phyloP scores from a whole-genome alignment of 208 protist genomes.

The Entamoeba histolytica region DNA sequence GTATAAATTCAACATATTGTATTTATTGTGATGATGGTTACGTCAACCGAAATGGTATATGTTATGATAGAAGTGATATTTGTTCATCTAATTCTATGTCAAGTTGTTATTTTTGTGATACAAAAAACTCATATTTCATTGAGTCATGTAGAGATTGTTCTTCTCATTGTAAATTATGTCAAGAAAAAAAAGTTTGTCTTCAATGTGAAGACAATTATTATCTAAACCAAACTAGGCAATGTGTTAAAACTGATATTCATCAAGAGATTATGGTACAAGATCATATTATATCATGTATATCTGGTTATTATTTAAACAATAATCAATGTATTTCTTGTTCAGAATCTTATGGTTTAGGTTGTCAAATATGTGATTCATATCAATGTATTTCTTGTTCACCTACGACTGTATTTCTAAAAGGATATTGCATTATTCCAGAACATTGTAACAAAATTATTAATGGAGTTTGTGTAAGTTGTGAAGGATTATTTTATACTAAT shows the following conservation, averaged over 20 bases:
- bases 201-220: too few species aligned
- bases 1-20: background rate
- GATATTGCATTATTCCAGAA: background rate
- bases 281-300: background rate
- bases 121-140: too few species aligned
- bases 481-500: background rate
- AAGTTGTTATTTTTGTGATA: too few species aligned
- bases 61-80: background rate
- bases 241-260: too few species aligned
- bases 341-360: background rate
- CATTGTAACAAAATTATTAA: background rate
- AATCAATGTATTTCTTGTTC: background rate
- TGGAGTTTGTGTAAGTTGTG: background rate
- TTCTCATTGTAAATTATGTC: too few species aligned
- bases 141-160: too few species aligned
- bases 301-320: background rate
- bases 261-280: background rate
- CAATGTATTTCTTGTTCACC: background rate
- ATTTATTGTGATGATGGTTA: background rate
- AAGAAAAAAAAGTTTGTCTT: too few species aligned
- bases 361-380: background rate
- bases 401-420: too few species aligned
- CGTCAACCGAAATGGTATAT: background rate
- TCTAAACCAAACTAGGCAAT: too few species aligned
- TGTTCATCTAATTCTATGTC: too few species aligned